phyloP scores from a whole-genome alignment of 2,329 filamentous ascomycete genomes.

The Westerdykella sp. region DNA sequence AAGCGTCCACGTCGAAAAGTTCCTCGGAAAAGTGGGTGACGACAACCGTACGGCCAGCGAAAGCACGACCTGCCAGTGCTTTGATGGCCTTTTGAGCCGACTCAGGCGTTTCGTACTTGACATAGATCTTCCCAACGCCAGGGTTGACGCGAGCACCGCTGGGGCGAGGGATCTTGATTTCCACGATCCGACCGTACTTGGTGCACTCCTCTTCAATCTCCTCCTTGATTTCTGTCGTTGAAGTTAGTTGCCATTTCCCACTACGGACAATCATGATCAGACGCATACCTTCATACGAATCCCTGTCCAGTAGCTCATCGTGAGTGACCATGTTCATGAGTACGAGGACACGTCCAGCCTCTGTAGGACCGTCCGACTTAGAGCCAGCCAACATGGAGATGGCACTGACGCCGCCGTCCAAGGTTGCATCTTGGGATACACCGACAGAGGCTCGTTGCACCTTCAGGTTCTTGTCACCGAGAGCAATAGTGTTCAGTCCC shows the following conservation, averaged over 20 bases:
- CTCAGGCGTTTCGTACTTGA: constrained; percentile 79
- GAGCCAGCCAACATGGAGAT: constrained; percentile 97
- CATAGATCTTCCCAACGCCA: constrained; percentile 94
- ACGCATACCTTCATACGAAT: constrained; percentile 83
- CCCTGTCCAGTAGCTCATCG: constrained; percentile 86
- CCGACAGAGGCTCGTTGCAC: constrained; percentile 87
- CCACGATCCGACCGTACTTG: constrained; percentile 79
- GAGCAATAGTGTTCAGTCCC: constrained; percentile 85
- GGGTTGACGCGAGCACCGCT: constrained; percentile 74
- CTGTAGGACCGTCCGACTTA: constrained; percentile 63
- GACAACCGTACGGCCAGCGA: constrained; percentile 91
- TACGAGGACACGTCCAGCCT: constrained; percentile 79
- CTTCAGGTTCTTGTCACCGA: constrained; percentile 79
- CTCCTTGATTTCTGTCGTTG: constrained; percentile 79
- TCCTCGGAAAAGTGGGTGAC: constrained; percentile 97
- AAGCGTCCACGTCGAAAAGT: constrained; percentile 87
- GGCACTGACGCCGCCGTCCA: constrained; percentile 94
- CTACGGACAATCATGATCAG: background rate
- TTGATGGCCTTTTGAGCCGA: constrained; percentile 77
- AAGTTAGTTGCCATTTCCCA: constrained; percentile 30
- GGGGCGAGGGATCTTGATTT: constrained; percentile 90
- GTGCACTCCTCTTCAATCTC: constrained; percentile 88
- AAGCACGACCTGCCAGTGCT: constrained; percentile 90
- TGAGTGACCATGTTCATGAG: constrained; percentile 97
- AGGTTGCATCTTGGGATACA: constrained; percentile 81